Conservation (phyloP, 176 grass and related monocot genomes). For the Carex scoparia region DNA sequence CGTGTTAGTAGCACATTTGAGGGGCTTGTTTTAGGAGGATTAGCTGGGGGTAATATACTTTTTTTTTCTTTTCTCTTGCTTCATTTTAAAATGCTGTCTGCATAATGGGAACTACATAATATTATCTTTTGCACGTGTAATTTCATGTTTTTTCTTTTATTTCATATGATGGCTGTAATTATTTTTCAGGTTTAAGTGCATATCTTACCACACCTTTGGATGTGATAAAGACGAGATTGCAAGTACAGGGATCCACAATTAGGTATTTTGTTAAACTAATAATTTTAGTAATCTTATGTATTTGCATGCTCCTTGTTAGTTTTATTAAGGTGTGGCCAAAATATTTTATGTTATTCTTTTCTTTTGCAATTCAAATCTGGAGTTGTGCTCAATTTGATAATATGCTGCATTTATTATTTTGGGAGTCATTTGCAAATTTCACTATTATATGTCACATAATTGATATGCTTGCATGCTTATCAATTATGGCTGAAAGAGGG, state of each 20-base stretch:
- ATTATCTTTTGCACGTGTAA: neutral
- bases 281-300: neutral
- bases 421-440: neutral
- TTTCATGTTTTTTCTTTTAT: conserved; percentile 6
- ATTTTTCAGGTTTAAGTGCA: conserved; percentile 70
- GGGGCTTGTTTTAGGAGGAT: conserved; percentile 82
- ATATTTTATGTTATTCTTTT: neutral
- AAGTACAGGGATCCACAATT: conserved; percentile 81
- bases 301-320: neutral
- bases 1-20: conserved; percentile 67
- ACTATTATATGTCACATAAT: neutral
- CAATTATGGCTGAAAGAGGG: neutral
- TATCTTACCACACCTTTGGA: conserved; percentile 80
- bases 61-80: conserved; percentile 7
- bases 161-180: conserved; percentile 9
- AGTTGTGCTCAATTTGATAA: neutral
- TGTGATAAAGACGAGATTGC: conserved; percentile 86
- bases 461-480: neutral
- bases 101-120: neutral
- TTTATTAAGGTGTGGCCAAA: neutral
- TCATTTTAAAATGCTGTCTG: neutral
- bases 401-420: neutral
- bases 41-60: conserved; percentile 58
- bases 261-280: conserved; percentile 36
- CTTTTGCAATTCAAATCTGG: neutral